Evolutionary conservation across 148 eudicot species (phyloP).

Genomic region (Fagopyrum tataricum): DNA sequence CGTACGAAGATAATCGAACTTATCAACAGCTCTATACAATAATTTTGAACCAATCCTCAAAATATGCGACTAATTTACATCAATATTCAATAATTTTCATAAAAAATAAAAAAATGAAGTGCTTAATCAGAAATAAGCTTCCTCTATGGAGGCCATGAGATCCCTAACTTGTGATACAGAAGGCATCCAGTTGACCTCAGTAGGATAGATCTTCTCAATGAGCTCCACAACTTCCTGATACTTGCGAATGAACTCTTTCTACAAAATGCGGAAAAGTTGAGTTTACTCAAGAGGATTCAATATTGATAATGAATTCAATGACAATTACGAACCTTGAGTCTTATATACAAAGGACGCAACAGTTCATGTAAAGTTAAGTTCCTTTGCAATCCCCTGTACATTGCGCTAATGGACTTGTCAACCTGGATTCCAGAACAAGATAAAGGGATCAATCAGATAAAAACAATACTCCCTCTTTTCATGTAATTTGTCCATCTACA

Average conservation of each 20-base stretch:
- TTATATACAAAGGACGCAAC: slow-evolving; percentile 57
- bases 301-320: too few relatives aligned
- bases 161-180: slow-evolving; percentile 51
- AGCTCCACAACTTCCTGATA: slow-evolving; percentile 52
- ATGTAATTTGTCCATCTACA: too few relatives aligned
- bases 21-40: neutral
- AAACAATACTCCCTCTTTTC: neutral
- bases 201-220: slow-evolving; percentile 50
- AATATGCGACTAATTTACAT: neutral
- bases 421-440: slow-evolving; percentile 26
- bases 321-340: slow-evolving; percentile 45
- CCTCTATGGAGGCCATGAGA: slow-evolving; percentile 38
- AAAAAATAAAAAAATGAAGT: neutral
- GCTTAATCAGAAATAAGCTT: neutral
- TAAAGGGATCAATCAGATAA: neutral
- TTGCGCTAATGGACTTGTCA: slow-evolving; percentile 46
- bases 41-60: neutral
- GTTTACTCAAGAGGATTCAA: neutral
- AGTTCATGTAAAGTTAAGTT: slow-evolving; percentile 59
- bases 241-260: slow-evolving; percentile 63
- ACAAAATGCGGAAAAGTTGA: slow-evolving; percentile 15
- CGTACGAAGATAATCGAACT: neutral
- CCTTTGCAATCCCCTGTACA: slow-evolving; percentile 59
- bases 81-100: neutral
- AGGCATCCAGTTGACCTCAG: slow-evolving; percentile 32